Evolutionary conservation across 2,329 filamentous ascomycete species (phyloP).

Genomic region (Incumbomyces delicatus): DNA sequence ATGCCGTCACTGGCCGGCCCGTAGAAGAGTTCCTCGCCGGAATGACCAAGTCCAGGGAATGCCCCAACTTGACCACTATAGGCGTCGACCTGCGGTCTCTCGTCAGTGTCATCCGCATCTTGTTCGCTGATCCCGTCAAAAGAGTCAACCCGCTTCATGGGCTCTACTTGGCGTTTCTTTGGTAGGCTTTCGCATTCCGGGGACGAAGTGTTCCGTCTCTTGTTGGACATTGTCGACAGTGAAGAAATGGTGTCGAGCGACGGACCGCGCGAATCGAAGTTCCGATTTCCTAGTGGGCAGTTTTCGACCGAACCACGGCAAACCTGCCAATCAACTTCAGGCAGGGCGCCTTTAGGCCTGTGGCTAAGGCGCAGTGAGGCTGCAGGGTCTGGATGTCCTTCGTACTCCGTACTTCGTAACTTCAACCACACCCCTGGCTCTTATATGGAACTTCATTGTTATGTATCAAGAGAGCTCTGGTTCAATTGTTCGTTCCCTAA

Average conservation of each 20-base stretch:
- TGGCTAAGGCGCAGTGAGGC: too few relatives aligned
- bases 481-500: too few relatives aligned
- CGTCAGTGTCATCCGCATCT: constrained; percentile 24
- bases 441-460: too few relatives aligned
- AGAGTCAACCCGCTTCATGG: background rate
- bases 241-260: background rate
- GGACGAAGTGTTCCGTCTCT: constrained; percentile 21
- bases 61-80: constrained; percentile 64
- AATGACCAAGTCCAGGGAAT: constrained; percentile 53
- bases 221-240: constrained; percentile 17
- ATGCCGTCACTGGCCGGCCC: constrained; percentile 59
- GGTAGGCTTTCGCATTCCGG: constrained; percentile 15
- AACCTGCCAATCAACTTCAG: too few relatives aligned
- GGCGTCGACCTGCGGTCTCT: constrained; percentile 45
- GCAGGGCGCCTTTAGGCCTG: too few relatives aligned
- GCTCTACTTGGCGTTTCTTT: constrained; percentile 10
- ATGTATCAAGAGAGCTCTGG: too few relatives aligned
- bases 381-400: too few relatives aligned
- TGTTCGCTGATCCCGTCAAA: constrained; percentile 19
- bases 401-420: too few relatives aligned
- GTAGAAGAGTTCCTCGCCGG: constrained; percentile 50
- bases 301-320: too few relatives aligned
- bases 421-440: too few relatives aligned
- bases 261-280: too few relatives aligned
- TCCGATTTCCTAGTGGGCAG: too few relatives aligned